These are phyloP conservation scores for Herpetomonas tarakana DNA, from an alignment of 208 protist genomes.

Conservation along the genomic window DNA sequence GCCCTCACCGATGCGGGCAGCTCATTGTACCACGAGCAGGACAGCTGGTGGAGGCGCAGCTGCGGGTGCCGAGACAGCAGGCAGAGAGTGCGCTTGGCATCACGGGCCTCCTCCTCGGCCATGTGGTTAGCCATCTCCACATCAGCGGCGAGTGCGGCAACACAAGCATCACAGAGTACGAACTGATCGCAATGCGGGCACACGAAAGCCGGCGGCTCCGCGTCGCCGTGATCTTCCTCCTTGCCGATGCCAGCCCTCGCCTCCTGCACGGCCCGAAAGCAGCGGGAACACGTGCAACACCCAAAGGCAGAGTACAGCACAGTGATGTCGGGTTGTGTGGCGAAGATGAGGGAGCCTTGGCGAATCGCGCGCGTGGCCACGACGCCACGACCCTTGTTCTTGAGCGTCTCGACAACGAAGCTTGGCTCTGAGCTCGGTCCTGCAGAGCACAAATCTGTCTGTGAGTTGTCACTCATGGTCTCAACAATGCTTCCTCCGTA, in stretches of 20 bases:
- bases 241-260: too few relatives aligned
- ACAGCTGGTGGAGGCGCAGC: constrained; percentile 41
- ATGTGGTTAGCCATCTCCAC: too few relatives aligned
- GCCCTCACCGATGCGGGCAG: constrained; percentile 55
- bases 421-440: neutral
- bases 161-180: constrained; percentile 42
- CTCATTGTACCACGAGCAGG: constrained; percentile 65
- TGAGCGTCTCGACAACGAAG: constrained; percentile 7
- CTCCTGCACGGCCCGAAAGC: constrained; percentile 27
- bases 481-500: too few relatives aligned
- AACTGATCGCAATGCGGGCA: constrained; percentile 75
- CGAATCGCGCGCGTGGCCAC: constrained; percentile 35
- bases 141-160: constrained; percentile 4
- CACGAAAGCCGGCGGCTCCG: constrained; percentile 13
- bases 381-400: constrained; percentile 54
- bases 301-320: constrained; percentile 73
- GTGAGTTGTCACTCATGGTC: too few relatives aligned
- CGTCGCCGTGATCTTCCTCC: constrained; percentile 4
- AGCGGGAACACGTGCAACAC: constrained; percentile 44
- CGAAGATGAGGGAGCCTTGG: constrained; percentile 32
- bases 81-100: neutral
- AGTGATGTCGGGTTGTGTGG: constrained; percentile 46
- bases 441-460: too few relatives aligned
- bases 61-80: constrained; percentile 15
- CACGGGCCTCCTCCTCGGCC: neutral